Percentiles rank a stretch among this genome's conserved stretches.
These are phyloP conservation scores for Salvia splendens DNA, from an alignment of 257 asterid species.

Conservation along the genomic window DNA sequence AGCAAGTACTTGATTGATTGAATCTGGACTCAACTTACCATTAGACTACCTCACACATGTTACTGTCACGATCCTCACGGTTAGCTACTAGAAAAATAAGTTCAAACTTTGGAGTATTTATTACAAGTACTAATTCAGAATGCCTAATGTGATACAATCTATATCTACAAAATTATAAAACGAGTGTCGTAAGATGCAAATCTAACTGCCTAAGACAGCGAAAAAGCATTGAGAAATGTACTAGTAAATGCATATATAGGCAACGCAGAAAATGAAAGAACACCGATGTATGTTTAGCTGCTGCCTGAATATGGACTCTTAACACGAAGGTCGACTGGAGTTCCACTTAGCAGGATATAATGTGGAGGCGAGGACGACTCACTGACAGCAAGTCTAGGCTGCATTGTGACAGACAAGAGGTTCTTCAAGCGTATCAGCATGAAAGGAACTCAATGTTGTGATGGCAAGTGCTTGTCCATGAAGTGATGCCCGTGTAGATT, in stretches of 20 bases:
- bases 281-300: too few species aligned
- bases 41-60: too few species aligned
- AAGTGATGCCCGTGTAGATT: conserved; percentile 78
- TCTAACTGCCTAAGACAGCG: not conserved
- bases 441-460: conserved; percentile 70
- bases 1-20: too few species aligned
- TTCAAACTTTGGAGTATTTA: not conserved
- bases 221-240: not conserved
- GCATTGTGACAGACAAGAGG: conserved; percentile 46
- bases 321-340: too few species aligned
- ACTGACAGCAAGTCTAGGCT: conserved; percentile 35
- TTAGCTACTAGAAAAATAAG: not conserved
- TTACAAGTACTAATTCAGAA: conserved; percentile 15
- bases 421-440: conserved; percentile 44
- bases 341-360: too few species aligned
- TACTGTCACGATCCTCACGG: too few species aligned
- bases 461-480: conserved; percentile 79
- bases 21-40: too few species aligned
- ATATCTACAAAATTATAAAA: conserved; percentile 28
- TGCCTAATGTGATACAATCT: not conserved
- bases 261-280: not conserved
- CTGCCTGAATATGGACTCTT: too few species aligned
- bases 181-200: not conserved
- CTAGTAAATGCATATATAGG: not conserved
- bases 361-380: conserved; percentile 18